These are phyloP conservation scores for Singerocomus inundabilis DNA, from an alignment of 1,284 basidiomycete species.

Conservation along the genomic window DNA sequence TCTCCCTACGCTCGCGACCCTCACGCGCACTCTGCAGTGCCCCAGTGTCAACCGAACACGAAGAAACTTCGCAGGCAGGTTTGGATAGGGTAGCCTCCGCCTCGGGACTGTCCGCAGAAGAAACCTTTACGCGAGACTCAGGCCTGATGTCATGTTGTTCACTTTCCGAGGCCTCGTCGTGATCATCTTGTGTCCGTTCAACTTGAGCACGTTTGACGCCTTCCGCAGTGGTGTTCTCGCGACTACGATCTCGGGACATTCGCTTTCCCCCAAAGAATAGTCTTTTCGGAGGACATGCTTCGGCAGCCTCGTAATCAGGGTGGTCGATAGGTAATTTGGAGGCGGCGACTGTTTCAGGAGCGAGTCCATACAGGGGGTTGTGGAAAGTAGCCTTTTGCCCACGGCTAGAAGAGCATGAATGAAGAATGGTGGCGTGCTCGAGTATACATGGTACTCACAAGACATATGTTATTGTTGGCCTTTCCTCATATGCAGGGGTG, in stretches of 20 bases:
- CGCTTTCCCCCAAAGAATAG: conserved; percentile 26
- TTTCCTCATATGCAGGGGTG: conserved; percentile 39
- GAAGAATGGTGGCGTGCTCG: background rate
- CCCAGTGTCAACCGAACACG: background rate
- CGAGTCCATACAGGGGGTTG: conserved; percentile 30
- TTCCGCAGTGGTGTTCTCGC: conserved; percentile 7
- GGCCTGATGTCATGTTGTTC: conserved; percentile 9
- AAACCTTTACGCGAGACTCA: background rate
- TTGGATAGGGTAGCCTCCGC: conserved; percentile 8
- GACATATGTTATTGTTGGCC: conserved; percentile 50
- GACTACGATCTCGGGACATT: conserved; percentile 25
- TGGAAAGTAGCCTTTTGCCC: conserved; percentile 36
- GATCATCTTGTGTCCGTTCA: conserved; percentile 4
- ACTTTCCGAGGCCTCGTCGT: conserved; percentile 10
- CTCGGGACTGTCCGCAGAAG: conserved; percentile 5
- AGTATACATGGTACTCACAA: conserved; percentile 37
- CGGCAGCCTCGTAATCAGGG: conserved; percentile 30
- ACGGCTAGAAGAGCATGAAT: conserved; percentile 20
- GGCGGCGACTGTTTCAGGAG: conserved; percentile 28
- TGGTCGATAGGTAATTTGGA: conserved; percentile 31
- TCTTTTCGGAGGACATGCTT: conserved; percentile 31
- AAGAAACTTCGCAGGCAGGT: background rate
- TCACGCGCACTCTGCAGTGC: conserved; percentile 20
- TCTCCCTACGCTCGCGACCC: conserved; percentile 28
- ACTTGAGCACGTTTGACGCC: conserved; percentile 15